Conservation (phyloP, 225 moss, liverwort and hornwort genomes). For the Thuidium tamariscinum region DNA sequence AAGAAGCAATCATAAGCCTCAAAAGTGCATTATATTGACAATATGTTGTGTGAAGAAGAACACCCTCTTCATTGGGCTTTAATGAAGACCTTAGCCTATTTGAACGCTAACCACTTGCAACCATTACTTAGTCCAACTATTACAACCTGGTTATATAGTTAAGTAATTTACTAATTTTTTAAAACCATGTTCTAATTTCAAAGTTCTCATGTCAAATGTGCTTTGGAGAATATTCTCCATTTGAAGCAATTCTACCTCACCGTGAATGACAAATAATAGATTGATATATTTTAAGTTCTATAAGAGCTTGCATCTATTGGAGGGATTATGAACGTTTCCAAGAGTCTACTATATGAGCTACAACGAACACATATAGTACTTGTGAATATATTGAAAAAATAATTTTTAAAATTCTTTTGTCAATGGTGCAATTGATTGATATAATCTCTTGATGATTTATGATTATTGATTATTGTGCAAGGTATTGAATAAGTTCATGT, state of each 20-base stretch:
- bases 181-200: neutral
- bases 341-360: too few species aligned
- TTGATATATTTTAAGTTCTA: neutral
- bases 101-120: too few species aligned
- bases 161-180: neutral
- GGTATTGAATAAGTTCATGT: too few species aligned
- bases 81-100: too few species aligned
- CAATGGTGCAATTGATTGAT: accelerated
- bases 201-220: neutral
- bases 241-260: accelerated
- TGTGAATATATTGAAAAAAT: accelerated
- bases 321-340: neutral
- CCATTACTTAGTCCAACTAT: too few species aligned
- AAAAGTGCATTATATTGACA: too few species aligned
- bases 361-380: accelerated
- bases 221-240: neutral
- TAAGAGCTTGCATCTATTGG: accelerated
- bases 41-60: too few species aligned
- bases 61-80: too few species aligned
- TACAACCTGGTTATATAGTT: too few species aligned
- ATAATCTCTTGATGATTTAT: accelerated
- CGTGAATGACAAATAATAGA: neutral
- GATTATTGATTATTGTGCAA: too few species aligned
- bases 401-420: neutral
- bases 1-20: too few species aligned